Evolutionary conservation across 2,329 filamentous ascomycete species (phyloP).

Genomic region (Coniochaeta ligniaria): DNA sequence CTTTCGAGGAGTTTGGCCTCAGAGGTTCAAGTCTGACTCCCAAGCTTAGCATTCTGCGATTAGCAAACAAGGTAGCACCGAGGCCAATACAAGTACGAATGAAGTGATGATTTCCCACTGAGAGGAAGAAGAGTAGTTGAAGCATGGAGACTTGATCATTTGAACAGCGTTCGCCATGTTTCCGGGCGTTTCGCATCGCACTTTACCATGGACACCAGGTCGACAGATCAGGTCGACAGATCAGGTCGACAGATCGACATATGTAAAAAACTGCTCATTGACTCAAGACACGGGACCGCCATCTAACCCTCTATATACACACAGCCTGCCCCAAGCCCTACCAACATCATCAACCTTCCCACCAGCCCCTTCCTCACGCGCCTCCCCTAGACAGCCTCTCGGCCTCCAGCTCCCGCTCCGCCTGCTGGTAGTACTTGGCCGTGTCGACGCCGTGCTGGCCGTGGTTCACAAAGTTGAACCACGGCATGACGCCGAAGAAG

Average conservation of each 20-base stretch:
- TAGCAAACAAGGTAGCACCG: too few relatives aligned
- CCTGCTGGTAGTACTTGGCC: constrained; percentile 95
- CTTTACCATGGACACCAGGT: not conserved
- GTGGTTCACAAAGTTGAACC: constrained; percentile 99
- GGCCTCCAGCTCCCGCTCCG: constrained; percentile 85
- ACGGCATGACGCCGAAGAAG: constrained; percentile 79
- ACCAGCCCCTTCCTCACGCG: constrained; percentile 6
- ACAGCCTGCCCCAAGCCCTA: not conserved
- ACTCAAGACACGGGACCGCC: constrained; percentile 7
- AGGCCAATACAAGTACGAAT: too few relatives aligned
- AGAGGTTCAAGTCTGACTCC: too few relatives aligned
- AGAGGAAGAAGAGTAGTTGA: too few relatives aligned
- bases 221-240: not conserved
- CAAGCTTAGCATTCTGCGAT: too few relatives aligned
- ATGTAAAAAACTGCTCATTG: constrained; percentile 5
- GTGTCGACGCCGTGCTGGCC: constrained; percentile 93
- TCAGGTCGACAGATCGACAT: not conserved
- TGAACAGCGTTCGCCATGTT: too few relatives aligned
- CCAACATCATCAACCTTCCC: not conserved
- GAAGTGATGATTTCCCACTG: too few relatives aligned
- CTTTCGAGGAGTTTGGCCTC: too few relatives aligned
- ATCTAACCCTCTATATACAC: constrained; percentile 9
- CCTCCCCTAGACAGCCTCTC: constrained; percentile 37
- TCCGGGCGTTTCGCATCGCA: too few relatives aligned
- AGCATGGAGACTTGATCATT: too few relatives aligned